Conservation (phyloP, 148 eudicot genomes). For the Silene latifolia region DNA sequence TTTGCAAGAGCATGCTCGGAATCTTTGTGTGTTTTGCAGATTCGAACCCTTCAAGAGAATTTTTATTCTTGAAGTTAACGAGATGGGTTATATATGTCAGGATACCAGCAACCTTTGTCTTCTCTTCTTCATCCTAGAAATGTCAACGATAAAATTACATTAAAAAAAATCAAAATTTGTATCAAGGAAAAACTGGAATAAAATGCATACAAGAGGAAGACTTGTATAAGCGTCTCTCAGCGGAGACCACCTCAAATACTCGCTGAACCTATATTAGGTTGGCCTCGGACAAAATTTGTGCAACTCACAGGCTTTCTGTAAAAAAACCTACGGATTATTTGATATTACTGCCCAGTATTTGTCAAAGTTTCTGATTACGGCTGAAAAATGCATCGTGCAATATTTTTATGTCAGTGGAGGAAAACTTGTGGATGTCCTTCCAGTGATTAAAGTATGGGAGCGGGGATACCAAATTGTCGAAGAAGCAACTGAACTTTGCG, state of each 20-base stretch:
- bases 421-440: neutral
- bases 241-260: too few species aligned
- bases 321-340: too few species aligned
- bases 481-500: too few species aligned
- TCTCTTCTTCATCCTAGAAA: slow-evolving; percentile 58
- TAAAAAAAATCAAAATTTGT: neutral
- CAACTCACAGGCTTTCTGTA: too few species aligned
- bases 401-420: too few species aligned
- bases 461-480: too few species aligned
- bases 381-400: too few species aligned
- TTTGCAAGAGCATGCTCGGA: slow-evolving; percentile 61
- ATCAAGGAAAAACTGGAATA: neutral
- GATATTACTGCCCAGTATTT: too few species aligned
- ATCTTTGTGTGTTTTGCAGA: slow-evolving; percentile 51
- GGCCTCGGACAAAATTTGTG: too few species aligned
- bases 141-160: neutral
- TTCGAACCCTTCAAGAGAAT: slow-evolving; percentile 43
- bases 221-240: too few species aligned
- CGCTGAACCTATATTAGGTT: too few species aligned
- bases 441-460: neutral
- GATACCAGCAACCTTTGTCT: slow-evolving; percentile 52
- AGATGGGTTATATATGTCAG: slow-evolving; percentile 75
- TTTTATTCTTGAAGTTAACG: slow-evolving; percentile 62
- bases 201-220: neutral
- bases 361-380: too few species aligned